These are phyloP conservation scores for Beverwykella pulmonaria DNA, from an alignment of 495 filamentous ascomycete species.

Conservation along the genomic window DNA sequence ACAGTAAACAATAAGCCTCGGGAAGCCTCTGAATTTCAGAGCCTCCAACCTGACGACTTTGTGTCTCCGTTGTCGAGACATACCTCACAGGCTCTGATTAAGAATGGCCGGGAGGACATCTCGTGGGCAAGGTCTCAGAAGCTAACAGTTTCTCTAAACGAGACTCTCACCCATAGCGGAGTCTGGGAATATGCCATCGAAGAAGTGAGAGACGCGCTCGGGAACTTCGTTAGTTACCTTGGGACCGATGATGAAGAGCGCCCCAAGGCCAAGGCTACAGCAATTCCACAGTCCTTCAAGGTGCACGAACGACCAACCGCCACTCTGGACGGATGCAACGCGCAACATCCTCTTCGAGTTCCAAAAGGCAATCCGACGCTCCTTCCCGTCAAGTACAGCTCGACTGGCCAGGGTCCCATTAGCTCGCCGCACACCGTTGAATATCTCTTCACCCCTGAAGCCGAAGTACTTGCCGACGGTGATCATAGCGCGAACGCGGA, in stretches of 20 bases:
- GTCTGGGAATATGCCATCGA: conserved; percentile 88
- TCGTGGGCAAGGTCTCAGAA: conserved; percentile 78
- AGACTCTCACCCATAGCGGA: conserved; percentile 75
- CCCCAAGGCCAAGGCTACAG: conserved; percentile 56
- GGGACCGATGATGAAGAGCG: conserved; percentile 64
- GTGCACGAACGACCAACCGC: conserved; percentile 84
- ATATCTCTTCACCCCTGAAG: conserved; percentile 71
- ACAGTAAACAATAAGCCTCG: conserved; percentile 74
- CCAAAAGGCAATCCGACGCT: conserved; percentile 68
- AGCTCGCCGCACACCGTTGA: conserved; percentile 61
- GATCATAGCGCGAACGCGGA: conserved; percentile 61
- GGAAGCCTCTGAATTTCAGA: conserved; percentile 75
- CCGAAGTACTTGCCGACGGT: conserved; percentile 63
- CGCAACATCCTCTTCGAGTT: conserved; percentile 76
- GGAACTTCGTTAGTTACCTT: conserved; percentile 85
- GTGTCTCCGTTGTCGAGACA: conserved; percentile 67
- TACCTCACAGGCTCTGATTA: conserved; percentile 58
- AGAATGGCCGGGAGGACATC: conserved; percentile 63
- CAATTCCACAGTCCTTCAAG: conserved; percentile 73
- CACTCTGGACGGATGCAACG: conserved; percentile 71
- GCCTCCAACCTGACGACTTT: conserved; percentile 85
- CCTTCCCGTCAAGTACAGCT: conserved; percentile 73
- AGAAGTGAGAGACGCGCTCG: conserved; percentile 85
- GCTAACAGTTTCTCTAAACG: conserved; percentile 80
- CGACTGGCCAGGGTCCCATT: conserved; percentile 58